phyloP scores from a whole-genome alignment of 1,284 basidiomycete genomes.

The Mycosarcoma maydis region DNA sequence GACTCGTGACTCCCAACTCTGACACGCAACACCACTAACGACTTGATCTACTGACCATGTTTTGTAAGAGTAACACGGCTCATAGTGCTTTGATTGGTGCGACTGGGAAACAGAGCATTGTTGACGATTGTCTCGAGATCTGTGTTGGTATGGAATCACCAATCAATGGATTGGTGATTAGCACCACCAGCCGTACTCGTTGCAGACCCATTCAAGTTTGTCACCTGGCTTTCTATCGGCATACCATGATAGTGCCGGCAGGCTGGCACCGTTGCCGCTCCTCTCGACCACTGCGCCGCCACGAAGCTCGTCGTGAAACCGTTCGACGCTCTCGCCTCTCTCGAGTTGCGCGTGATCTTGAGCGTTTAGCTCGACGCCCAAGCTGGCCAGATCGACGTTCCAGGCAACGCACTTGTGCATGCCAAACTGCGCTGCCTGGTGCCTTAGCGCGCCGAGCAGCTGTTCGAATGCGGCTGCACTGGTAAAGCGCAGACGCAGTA shows the following conservation, averaged over 20 bases:
- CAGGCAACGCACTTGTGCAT: constrained; percentile 39
- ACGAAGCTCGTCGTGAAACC: constrained; percentile 1
- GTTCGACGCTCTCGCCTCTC: constrained; percentile 8
- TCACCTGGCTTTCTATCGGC: constrained; percentile 17
- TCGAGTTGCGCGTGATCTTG: constrained; percentile 11
- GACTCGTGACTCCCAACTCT: too few relatives aligned
- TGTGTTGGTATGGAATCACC: too few relatives aligned
- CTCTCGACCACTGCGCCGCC: constrained; percentile 31
- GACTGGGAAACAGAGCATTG: neutral
- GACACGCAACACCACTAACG: too few relatives aligned
- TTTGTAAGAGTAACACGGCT: too few relatives aligned
- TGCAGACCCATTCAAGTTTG: constrained; percentile 31
- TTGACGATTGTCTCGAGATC: too few relatives aligned
- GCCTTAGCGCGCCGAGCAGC: constrained; percentile 14
- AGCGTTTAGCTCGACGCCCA: constrained; percentile 15
- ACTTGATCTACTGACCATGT: too few relatives aligned
- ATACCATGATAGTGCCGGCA: constrained; percentile 41
- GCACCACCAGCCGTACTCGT: constrained; percentile 49
- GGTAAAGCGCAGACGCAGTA: constrained; percentile 26
- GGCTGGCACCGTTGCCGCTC: constrained; percentile 14
- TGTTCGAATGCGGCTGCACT: constrained; percentile 1
- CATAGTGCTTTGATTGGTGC: neutral
- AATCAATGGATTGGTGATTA: neutral
- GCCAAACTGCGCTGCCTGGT: constrained; percentile 15
- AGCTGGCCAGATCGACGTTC: constrained; percentile 29